Evolutionary conservation across 148 eudicot genomes (phyloP), one percentile per base, ranked within the genome.

Genomic region (Oxyria digyna): DNA sequence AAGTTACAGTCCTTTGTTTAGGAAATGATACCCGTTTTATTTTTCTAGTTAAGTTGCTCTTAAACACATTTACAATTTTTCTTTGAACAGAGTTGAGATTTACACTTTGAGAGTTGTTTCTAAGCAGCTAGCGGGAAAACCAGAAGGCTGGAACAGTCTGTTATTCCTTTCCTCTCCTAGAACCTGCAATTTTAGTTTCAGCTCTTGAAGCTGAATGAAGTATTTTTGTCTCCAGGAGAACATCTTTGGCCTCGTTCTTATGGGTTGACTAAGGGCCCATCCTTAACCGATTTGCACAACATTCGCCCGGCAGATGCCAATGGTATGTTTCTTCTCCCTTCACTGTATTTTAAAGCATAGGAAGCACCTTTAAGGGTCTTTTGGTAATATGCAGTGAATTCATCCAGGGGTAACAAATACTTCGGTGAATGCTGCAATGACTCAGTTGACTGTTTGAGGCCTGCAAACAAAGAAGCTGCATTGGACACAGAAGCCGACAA

Each of bases 241-340:
- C 88, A 84, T 76, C 74, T 84, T 9, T 84, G 88, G 88, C 88
- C 88, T 63, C 81, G 80, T 35, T 84, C 83, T 4, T 84, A 75
- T 54, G 88, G 88, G 68, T 49, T 82, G 65, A 75, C 50, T 24
- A 67, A 35, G n/a, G 45, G 81, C 40, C 80, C 80, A 67, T 71
- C 80, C 62, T 74, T 84, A 38, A 77, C 83, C 69, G 85, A 84
- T 82, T 70, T 84, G 74, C 81, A 84, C 73, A 84, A 84, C 71
- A 82, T 84, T 29, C 88, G 82, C 54, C 85, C 88, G 71, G 85
- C 85, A 27, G 88, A 84, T 72, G 80, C 72, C 33, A 84, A 84
- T 76, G 85, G 88, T 84, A 69, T 42, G 70, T 17, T 66, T 18
- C 41, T 62, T 43, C 32, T 38, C 10, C 38, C 13, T 42, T 49